phyloP scores from a whole-genome alignment of 139 green algal genomes.

The Haematococcus lacustris region DNA sequence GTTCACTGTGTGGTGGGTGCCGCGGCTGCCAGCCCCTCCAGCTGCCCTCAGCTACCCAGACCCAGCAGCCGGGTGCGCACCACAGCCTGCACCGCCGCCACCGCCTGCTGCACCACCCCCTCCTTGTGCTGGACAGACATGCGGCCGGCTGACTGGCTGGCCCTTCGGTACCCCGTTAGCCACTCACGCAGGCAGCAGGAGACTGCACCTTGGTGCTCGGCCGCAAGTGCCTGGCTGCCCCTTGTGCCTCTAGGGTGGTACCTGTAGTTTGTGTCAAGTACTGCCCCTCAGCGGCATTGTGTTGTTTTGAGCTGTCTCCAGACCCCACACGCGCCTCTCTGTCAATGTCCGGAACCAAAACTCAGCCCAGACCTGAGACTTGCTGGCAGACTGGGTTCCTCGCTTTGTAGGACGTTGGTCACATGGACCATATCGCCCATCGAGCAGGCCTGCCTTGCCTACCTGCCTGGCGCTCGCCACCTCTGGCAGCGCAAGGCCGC shows the following conservation, averaged over 20 bases:
- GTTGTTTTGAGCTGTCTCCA: not conserved
- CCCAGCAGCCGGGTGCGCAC: not conserved
- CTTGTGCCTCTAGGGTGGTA: not conserved
- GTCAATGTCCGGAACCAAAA: not conserved
- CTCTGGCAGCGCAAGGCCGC: not conserved
- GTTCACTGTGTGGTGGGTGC: slow-evolving; percentile 3
- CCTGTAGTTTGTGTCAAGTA: not conserved
- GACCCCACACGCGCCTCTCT: not conserved
- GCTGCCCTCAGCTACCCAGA: not conserved
- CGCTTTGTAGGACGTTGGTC: not conserved
- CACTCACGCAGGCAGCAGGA: no score
- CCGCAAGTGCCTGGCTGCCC: no score
- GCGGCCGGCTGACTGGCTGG: not conserved
- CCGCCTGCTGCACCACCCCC: not conserved
- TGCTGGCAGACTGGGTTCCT: not conserved
- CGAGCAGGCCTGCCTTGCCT: slow-evolving; percentile 2
- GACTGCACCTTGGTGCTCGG: no score
- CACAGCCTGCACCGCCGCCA: slow-evolving; percentile 10
- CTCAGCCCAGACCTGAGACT: not conserved
- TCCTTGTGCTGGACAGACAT: not conserved
- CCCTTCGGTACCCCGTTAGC: not conserved
- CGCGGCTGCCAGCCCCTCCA: not conserved
- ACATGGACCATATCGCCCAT: slow-evolving; percentile 7
- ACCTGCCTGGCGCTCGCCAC: slow-evolving; percentile 1
- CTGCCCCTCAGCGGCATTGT: not conserved